A percentile compares a stretch with the other conserved stretches of the same genome.
These are phyloP conservation scores for Geotrichum ghanense DNA, from an alignment of 805 yeast species.

Conservation along the genomic window DNA sequence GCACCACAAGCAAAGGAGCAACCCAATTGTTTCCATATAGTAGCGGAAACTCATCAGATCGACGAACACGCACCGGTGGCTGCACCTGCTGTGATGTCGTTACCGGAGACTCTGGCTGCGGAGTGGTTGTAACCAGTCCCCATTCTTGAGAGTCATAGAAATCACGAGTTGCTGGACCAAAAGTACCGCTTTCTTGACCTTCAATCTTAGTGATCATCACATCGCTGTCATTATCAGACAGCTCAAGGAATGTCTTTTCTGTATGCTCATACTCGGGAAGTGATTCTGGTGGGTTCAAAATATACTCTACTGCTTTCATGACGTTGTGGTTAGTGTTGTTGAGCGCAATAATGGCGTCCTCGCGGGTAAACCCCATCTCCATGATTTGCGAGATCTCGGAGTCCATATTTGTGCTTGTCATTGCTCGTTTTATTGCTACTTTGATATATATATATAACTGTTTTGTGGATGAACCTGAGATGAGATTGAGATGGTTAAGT, in stretches of 20 bases:
- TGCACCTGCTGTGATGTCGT: neutral
- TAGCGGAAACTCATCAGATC: slow-evolving; percentile 11
- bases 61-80: neutral
- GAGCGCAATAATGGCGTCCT: slow-evolving; percentile 20
- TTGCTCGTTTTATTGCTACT: neutral
- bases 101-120: neutral
- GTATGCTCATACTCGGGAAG: slow-evolving; percentile 5
- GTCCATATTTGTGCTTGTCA: slow-evolving; percentile 4
- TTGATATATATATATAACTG: too few relatives aligned
- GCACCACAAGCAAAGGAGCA: slow-evolving; percentile 19
- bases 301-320: slow-evolving; percentile 20
- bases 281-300: slow-evolving; percentile 12
- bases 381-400: slow-evolving; percentile 13
- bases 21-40: slow-evolving; percentile 14
- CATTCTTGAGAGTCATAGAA: slow-evolving; percentile 16
- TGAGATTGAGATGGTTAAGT: too few relatives aligned
- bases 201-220: slow-evolving; percentile 2
- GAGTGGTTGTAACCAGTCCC: slow-evolving; percentile 14
- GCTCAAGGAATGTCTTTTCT: neutral
- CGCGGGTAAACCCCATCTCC: slow-evolving; percentile 23
- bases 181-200: slow-evolving; percentile 15
- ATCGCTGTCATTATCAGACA: neutral
- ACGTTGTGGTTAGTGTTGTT: slow-evolving; percentile 17
- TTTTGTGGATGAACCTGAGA: too few relatives aligned
- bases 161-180: slow-evolving; percentile 16